Conservation (phyloP, 495 filamentous ascomycete species). For the Xylaria flabelliformis region DNA sequence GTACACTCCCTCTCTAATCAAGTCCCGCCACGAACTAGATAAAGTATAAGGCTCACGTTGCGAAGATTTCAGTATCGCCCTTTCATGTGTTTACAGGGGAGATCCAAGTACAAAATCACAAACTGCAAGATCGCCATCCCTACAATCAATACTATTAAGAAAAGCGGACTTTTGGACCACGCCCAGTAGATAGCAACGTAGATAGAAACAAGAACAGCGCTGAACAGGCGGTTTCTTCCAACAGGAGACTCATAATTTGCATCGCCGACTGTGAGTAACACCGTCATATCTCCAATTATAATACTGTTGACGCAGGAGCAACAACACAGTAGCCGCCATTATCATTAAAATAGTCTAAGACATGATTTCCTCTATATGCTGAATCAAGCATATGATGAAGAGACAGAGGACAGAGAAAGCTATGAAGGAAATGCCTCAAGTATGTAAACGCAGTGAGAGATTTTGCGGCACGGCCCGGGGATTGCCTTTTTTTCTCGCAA, state of each 20-base stretch:
- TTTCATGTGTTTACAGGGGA: background rate
- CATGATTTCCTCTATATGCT: background rate
- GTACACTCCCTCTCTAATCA: background rate
- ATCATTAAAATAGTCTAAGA: background rate
- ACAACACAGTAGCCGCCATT: background rate
- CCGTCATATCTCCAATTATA: background rate
- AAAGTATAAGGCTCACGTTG: background rate
- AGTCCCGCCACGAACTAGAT: background rate
- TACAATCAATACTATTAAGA: background rate
- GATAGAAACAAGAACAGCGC: background rate
- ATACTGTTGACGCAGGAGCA: background rate
- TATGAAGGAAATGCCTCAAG: background rate
- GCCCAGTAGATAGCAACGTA: background rate
- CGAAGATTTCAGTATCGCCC: background rate
- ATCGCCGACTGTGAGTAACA: background rate
- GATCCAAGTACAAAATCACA: background rate
- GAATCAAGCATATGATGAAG: background rate
- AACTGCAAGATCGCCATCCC: background rate
- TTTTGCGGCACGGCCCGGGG: background rate
- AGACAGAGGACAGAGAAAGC: background rate
- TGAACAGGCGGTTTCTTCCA: background rate
- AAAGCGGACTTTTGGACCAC: no score
- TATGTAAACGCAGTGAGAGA: background rate
- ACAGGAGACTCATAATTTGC: background rate
- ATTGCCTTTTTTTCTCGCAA: background rate